Base-by-base conservation (phyloP, 1,284 basidiomycete species). In the Fomes fomentarius region DNA sequence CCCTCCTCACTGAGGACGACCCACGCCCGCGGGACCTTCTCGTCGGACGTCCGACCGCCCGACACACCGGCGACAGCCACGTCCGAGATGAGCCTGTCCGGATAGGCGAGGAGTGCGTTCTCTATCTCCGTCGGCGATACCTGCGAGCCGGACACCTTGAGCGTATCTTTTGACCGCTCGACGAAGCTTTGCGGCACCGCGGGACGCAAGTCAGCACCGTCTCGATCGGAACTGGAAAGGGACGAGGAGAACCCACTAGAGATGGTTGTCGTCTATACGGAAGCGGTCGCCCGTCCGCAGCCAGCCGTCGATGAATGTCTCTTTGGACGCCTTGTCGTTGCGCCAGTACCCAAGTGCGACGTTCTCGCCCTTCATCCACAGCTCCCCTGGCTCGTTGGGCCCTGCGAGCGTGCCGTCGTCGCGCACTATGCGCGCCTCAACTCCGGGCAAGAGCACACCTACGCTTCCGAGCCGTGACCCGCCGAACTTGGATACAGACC, bases 91-190 rank as follows among this genome's bases (percentile, higher is more conserved):
- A 89, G 74, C 28, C 71, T 74, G 5, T 78, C 76, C 0, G 88
- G 85, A 44, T 90, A 81, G 0, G 73, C 71, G 21, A 84, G 74
- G 0, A 90, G 69, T 15, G 78, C 77, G 25, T 82, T 75, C 65
- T 91, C 89, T 40, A 91, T 85, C 64, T 91, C 88, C 10, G 80
- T 77, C 0, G 89, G 89, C 0, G 89, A 88, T 0, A 91, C 89
- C 68, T 91, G 89, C 38, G 75, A 74, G 8, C 89, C 88, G 0
- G 87, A 89, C 6, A 91, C 77, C 64, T 91, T 90, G 10, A 91
- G 74, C 0, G 81, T 89, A 64, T 89, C 88, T 83, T 87, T 87
- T 8, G 75, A 73, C 58, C 84, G 74, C 69, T 87, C 85, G 2
- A 80, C 79, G 60, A 82, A 87, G 71, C 83, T 84, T 42, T 30